Evolutionary conservation across 139 green algal genomes (phyloP), one percentile per base, ranked within the genome.

Genomic region (Chlorella sorokiniana): DNA sequence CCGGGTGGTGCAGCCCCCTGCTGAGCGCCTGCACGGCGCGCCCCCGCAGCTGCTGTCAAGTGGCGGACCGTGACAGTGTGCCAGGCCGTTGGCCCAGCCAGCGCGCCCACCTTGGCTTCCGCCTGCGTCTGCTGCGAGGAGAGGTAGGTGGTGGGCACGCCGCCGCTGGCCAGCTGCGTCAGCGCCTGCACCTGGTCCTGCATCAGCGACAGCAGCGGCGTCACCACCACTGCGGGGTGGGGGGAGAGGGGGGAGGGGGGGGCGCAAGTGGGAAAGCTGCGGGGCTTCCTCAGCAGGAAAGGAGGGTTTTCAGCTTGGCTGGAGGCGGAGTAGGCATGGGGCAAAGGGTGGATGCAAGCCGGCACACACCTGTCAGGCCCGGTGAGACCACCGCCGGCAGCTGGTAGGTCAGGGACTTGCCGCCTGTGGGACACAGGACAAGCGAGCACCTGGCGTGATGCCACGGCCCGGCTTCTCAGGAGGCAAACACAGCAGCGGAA

Each of bases 171-270:
- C 44, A 85, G 75, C 16, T 31, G 41, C 59, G 71, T 89, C 59
- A 95, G 86, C 8, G 89, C 84, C 61, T 85, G 83, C 38, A 96
- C 90, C 87, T 94, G 86, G 44, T 83, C 63, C 33, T 56, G 94
- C 89, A 99, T 98, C 48, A 99, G 91, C 1, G 93, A 96, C 37
- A 99, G 88, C 69, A 99, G 91, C 29, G 96, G 96, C 29, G 94
- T 97, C 16, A 99, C 91, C 35, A 99, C 96, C 45, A 99, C 85
- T 5, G 94, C 96, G 29, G 37, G 38, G 33, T 27, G 69, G 7
- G 97, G 63, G 63, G 98, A 87, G 9, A 33, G 40, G 18, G 67
- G 37, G 67, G 67, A 52, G 37, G 51, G 52, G 31, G 35, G 18
- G 72, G 10, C 20, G 69, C 5, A 23, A 5, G 42, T 22, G 22